phyloP scores from a whole-genome alignment of 2,329 filamentous ascomycete genomes.

The Colletotrichum zoysiae region DNA sequence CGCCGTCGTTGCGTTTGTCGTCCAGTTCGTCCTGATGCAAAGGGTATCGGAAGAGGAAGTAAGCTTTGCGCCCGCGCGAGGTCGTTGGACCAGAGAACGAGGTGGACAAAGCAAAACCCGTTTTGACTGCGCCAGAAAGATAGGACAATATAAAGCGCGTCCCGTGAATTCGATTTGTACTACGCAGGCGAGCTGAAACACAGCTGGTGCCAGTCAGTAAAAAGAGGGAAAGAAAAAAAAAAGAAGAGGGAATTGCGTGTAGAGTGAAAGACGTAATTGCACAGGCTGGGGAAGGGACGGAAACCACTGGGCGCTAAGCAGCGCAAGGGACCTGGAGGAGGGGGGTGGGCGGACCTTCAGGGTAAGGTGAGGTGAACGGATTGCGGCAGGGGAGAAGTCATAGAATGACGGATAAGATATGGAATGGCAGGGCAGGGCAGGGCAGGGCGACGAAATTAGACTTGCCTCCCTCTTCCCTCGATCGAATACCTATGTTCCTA shows the following conservation, averaged over 20 bases:
- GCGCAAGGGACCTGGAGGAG: constrained; percentile 27
- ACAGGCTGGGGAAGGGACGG: constrained; percentile 37
- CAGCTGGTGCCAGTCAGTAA: constrained; percentile 29
- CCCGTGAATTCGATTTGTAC: not conserved
- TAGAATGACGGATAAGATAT: constrained; percentile 20
- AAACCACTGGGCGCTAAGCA: constrained; percentile 14
- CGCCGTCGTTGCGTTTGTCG: constrained; percentile 24
- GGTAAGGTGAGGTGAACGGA: constrained; percentile 14
- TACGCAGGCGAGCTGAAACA: constrained; percentile 22
- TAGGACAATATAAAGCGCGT: constrained; percentile 2
- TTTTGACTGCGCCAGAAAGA: not conserved
- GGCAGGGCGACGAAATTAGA: constrained; percentile 3
- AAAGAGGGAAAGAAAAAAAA: not conserved
- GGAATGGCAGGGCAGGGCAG: constrained; percentile 7
- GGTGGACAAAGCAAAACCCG: constrained; percentile 14
- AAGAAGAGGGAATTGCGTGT: not conserved
- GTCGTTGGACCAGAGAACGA: not conserved
- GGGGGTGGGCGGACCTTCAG: constrained; percentile 3
- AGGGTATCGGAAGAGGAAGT: constrained; percentile 23
- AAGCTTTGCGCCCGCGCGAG: constrained; percentile 8
- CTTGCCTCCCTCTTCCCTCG: constrained; percentile 5
- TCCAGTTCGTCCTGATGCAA: constrained; percentile 15
- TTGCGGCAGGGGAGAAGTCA: constrained; percentile 5
- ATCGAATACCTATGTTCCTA: constrained; percentile 17
- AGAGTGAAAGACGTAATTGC: constrained; percentile 29